These are phyloP conservation scores for Extremus antarcticus DNA, from an alignment of 495 filamentous ascomycete genomes.

Conservation along the genomic window DNA sequence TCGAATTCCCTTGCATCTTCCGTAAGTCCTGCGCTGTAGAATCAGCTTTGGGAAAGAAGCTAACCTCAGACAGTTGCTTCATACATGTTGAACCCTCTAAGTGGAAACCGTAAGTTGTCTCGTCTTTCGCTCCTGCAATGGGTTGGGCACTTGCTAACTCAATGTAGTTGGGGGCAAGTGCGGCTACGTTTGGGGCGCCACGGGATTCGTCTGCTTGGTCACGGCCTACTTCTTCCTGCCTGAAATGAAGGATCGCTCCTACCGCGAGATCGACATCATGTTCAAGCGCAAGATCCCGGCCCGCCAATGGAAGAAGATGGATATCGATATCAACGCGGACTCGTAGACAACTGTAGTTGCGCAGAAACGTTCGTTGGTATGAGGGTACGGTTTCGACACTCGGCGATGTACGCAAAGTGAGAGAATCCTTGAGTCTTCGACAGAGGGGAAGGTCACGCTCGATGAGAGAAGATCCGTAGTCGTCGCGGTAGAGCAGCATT, in stretches of 20 bases:
- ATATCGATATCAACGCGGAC: slow-evolving; percentile 41
- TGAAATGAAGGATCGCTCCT: slow-evolving; percentile 42
- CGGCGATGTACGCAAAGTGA: neutral
- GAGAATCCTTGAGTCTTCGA: neutral
- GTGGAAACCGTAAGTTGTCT: slow-evolving; percentile 16
- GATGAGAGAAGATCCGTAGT: neutral
- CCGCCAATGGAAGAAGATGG: slow-evolving; percentile 43
- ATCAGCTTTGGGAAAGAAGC: neutral
- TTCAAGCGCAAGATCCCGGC: slow-evolving; percentile 44
- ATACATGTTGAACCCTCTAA: slow-evolving; percentile 40
- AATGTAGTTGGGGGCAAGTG: slow-evolving; percentile 37
- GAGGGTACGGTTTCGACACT: neutral
- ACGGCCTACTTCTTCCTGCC: slow-evolving; percentile 26
- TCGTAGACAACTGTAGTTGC: slow-evolving; percentile 24
- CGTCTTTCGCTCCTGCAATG: neutral
- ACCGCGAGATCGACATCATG: slow-evolving; percentile 43
- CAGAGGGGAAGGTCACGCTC: neutral
- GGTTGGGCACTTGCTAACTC: slow-evolving; percentile 7
- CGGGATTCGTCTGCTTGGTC: slow-evolving; percentile 27
- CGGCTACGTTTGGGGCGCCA: slow-evolving; percentile 41
- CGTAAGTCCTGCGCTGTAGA: slow-evolving; percentile 9
- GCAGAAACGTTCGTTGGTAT: neutral
- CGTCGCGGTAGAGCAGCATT: no score
- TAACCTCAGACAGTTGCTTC: slow-evolving; percentile 24
- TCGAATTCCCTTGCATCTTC: slow-evolving; percentile 45